Base-by-base conservation (phyloP, 192 early-diverging fungal species). In the Umbelopsis isabellina region DNA sequence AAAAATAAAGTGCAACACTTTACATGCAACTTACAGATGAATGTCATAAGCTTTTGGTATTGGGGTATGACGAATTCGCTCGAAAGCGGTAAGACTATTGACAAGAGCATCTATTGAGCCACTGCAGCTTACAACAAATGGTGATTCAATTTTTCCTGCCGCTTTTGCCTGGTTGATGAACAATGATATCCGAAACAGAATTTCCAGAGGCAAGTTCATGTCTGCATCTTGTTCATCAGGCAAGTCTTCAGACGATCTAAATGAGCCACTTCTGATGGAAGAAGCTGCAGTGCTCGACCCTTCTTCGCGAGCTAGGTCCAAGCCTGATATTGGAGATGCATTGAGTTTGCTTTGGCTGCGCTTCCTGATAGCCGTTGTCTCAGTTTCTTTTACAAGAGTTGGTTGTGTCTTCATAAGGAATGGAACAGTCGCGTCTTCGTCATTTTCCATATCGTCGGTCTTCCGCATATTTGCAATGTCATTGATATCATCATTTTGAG, bases 11-110 rank as follows among this genome's bases (percentile, higher is more conserved):
- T 37, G 41, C 3, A 47, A 13, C 18, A 2, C 3, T 20, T 22
- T 9, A 5, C 2, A 37, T 13, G 72, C 37, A 41, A 41, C 79
- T 79, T 82, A 83, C 85, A 92, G 74, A 77, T 90, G 89, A 76
- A 91, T 85, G 23, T 77, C 82, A 76, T 91, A 91, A 45, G 89
- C 90, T 55, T 84, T 69, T 10, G 91, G 91, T 27, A 93, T 88
- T 30, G 91, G 91, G 0, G 89, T 88, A 50, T 79, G 79, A 12
- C 84, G 76, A 76, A 93, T 91, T 46, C 91, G 83, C 67, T 93
- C 90, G 72, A 93, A 84, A 66, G 79, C 78, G 48, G 89, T 84
- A 48, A 93, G 78, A 20, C 74, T 78, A 33, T 91, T 88, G 0
- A 82, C 75, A 67, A 92, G 75, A 1, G 66, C 68, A 75, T 87